Evolutionary conservation across 2,329 filamentous ascomycete genomes (phyloP), one percentile per base, ranked within the genome.

Genomic region (Lachnellula occidentalis): DNA sequence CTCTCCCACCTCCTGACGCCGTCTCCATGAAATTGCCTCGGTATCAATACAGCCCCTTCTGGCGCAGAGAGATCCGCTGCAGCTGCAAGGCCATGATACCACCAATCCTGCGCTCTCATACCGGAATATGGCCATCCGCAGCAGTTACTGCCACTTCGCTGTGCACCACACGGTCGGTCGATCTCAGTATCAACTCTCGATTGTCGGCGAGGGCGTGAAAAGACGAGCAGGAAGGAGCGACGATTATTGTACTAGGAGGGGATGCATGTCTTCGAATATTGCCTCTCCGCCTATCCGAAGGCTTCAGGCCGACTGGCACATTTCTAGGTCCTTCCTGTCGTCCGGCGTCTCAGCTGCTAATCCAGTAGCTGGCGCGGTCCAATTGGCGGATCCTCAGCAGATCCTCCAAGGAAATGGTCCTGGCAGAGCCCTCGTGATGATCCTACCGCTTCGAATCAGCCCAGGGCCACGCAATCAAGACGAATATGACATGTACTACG

Each of bases 51-150:
- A 14, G 15, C 51, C 50, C 50, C 47, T 37, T 57, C 45, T 54
- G 27, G 37, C 15, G 21, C 17, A 54, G 5, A 53, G 51, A 60
- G 42, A 54, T 54, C 43, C 17, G 31, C 48, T 39, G 51, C 45
- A 60, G 51, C 47, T 59, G 27, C 39, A 51, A 55, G 39, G 39
- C n/a, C 51, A 36, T 58, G 37, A 43, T 12, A 53, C 55, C 53
- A 24, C 57, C 49, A 21, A 61, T 59, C 55, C 53, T 59, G 48
- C 59, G 48, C 54, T 61, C 53, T 58, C 22, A 47, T 55, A 37
- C 51, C 49, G 46, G 53, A 58, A 56, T 42, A 59, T 58, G 51
- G 49, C 49, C 34, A 53, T 60, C 53, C 46, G 53, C 39, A 27
- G 53, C 55, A 21, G 48, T 39, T 42, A 56, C 45, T 45, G 51